These are phyloP conservation scores for Sergeia podlipaevii DNA, from an alignment of 208 protist genomes.

Conservation along the genomic window DNA sequence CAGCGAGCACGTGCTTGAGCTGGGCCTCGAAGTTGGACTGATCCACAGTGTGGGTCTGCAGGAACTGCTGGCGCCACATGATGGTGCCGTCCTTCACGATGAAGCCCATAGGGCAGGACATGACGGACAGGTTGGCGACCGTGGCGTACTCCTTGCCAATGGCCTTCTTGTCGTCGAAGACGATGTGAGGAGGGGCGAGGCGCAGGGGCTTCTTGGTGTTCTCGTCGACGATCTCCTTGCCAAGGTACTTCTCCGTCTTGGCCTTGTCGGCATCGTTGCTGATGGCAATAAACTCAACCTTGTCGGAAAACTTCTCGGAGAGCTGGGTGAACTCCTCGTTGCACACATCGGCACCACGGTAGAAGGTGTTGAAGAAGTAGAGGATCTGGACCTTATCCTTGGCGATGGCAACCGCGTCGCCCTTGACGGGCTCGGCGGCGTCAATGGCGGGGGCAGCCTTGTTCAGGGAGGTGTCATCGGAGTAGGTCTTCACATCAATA, in stretches of 20 bases:
- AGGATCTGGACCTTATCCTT: conserved; percentile 75
- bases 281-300: conserved; percentile 81
- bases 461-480: conserved; percentile 72
- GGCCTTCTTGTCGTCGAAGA: conserved; percentile 84
- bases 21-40: conserved; percentile 91
- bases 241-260: conserved; percentile 91
- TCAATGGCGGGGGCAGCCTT: conserved; percentile 62
- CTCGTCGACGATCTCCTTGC: conserved; percentile 82
- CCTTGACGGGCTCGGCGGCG: conserved; percentile 63
- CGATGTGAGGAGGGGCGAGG: conserved; percentile 66
- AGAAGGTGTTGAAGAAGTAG: conserved; percentile 93
- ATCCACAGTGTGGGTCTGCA: conserved; percentile 80
- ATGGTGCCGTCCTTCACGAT: conserved; percentile 82
- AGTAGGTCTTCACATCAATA: conserved; percentile 88
- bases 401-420: conserved; percentile 51
- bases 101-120: conserved; percentile 91
- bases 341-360: conserved; percentile 83
- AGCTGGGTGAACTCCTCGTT: conserved; percentile 90
- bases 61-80: conserved; percentile 89
- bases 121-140: conserved; percentile 72
- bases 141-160: conserved; percentile 73
- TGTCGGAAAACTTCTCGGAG: conserved; percentile 65
- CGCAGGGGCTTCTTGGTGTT: conserved; percentile 89
- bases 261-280: conserved; percentile 85
- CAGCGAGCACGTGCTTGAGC: conserved; percentile 72